Base-by-base conservation (phyloP, 108 stramenopile genomes). In the Cylindrotheca fusiformis region DNA sequence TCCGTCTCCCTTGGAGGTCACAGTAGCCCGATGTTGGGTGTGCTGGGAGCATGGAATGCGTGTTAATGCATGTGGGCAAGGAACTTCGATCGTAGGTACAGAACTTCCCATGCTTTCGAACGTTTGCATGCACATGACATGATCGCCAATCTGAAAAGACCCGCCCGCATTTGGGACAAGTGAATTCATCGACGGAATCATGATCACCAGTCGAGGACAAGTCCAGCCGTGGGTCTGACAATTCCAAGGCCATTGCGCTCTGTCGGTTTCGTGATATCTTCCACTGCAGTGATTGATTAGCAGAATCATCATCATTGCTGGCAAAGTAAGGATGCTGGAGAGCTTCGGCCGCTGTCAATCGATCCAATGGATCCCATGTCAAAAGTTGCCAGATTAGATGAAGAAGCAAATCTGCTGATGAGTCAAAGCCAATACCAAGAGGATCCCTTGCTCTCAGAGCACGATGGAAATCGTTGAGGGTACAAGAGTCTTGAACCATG, bases 31-130 rank as follows among this genome's bases (percentile, higher is more conserved):
- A 86, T 6, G 71, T 79, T 4, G 85, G 65, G 44, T 91, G 91
- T 28, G 79, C 77, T 23, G 95, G 93, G 12, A 95, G 83, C 78
- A 94, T 82, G 22, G 88, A 77, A 67, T 95, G 93, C 0, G 95
- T 81, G 75, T 86, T 91, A 52, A 93, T 56, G 52, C 93, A 95
- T 26, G 79, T 76, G n/a, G 91, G 94, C 21, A 93, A 67, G 18
- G 48, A 59, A 17, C 59, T 69, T 19, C 76, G 66, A 65, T 92
- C 84, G 63, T 96, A 97, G 2, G 55, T 63, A 53, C 95, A 97
- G 61, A 91, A 93, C 48, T 58, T 63, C 8, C 90, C 89, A 63
- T 97, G 95, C 51, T 76, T 75, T 56, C 96, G 58, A 1, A 75
- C 63, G 36, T 60, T 74, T 20, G 87, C 91, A 80, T 97, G 96